Percentiles rank a stretch among this genome's conserved stretches.
Conservation (phyloP, 225 moss, liverwort and hornwort genomes). For the Marchantia polymorpha region DNA sequence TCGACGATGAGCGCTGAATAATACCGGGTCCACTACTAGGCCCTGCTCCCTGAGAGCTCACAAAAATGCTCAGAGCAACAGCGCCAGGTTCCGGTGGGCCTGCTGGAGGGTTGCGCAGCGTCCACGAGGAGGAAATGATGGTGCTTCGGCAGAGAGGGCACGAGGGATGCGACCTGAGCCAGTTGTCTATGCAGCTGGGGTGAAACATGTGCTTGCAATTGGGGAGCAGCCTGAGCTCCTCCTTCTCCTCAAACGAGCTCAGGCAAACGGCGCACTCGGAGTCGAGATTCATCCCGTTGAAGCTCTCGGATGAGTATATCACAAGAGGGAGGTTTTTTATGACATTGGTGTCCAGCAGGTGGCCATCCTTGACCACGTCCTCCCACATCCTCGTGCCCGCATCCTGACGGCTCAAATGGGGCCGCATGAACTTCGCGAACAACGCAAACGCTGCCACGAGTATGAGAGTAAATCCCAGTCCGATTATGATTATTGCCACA, state of each 20-base stretch:
- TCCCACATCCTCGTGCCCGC: constrained; percentile 25
- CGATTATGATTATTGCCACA: constrained; percentile 41
- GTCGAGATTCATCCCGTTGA: constrained; percentile 30
- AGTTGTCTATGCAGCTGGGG: constrained; percentile 61
- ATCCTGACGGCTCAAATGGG: constrained; percentile 34
- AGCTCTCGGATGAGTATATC: constrained; percentile 44
- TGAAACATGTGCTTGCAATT: constrained; percentile 83
- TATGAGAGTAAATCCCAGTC: constrained; percentile 40
- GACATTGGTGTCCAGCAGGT: constrained; percentile 51
- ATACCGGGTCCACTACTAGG: not conserved
- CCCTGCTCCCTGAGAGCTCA: not conserved
- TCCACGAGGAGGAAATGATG: constrained; percentile 26
- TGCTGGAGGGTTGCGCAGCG: not conserved
- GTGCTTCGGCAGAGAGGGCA: constrained; percentile 64
- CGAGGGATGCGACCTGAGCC: constrained; percentile 69
- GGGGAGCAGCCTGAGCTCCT: constrained; percentile 63
- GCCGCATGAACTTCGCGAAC: constrained; percentile 43
- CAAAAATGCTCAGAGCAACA: not conserved
- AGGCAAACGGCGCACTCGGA: constrained; percentile 79
- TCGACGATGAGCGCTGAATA: too few species aligned
- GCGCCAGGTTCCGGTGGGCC: not conserved
- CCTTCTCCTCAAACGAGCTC: constrained; percentile 55
- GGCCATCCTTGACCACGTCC: constrained; percentile 30
- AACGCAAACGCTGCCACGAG: constrained; percentile 41
- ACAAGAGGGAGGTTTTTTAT: constrained; percentile 73